Base-by-base conservation (phyloP, 2,329 filamentous ascomycete genomes). In the Cadophora malorum region DNA sequence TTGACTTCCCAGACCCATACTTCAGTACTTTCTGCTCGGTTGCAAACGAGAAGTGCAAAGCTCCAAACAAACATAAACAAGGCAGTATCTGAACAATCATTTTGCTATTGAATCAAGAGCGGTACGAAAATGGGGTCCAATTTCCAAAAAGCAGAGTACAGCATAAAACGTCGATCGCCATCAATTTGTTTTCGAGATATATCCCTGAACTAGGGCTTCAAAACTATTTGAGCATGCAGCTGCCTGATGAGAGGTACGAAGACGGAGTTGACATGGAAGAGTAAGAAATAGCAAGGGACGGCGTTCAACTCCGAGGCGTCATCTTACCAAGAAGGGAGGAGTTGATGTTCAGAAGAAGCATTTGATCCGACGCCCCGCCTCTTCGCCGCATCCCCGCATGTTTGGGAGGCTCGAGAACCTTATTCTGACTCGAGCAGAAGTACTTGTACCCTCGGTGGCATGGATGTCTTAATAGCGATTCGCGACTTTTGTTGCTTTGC, bases 21-120 rank as follows among this genome's bases (percentile, higher is more conserved):
- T 66, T 63, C 28, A 69, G 56, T 14, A 66, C 14, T n/a, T 62
- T 41, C 50, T 71, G 68, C 50, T 68, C 63, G 23, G 49, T 21
- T 5, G 65, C 64, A 52, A 45, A 38, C 19, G 53, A 58, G 23
- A n/a, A 56, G 6, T 33, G n/a, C 7, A 35, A n/a, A 35, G n/a
- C 28, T 14, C 35, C 31, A 41, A 64, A 28, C 21, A 64, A 7
- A 55, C 9, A 55, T n/a, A 55, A 23, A 53, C 21, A 55, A 12
- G 21, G n/a, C 35, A 64, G 23, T 25, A 55, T 55, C 28, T 33
- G 49, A 6, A 21, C 12, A n/a, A 41, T 33, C 33, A 64, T 45
- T 23, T 55, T 55, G 28, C 28, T 23, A 14, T n/a, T 7, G 12
- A 4, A 38, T 38, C 35, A 38, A 38, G 12, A 38, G 12, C 8